Conservation (phyloP, 2,329 filamentous ascomycete species). For the Coniochaeta sp. region DNA sequence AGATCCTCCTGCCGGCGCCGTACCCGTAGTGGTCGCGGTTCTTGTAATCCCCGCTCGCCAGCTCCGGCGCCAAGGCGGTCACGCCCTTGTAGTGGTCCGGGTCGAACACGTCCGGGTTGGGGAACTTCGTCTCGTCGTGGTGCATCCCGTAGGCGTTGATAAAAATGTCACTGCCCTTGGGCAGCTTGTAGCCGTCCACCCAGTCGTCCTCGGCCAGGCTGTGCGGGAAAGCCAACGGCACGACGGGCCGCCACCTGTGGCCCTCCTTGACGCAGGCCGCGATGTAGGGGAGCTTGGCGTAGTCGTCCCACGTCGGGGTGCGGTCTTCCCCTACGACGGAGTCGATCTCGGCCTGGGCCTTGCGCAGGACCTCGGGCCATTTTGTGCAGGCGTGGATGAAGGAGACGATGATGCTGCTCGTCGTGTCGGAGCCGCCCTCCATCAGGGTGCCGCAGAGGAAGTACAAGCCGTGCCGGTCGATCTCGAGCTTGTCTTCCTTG, state of each 20-base stretch:
- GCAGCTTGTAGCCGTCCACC: slow-evolving; percentile 30
- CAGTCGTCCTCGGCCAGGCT: slow-evolving; percentile 28
- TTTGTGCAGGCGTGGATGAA: slow-evolving; percentile 35
- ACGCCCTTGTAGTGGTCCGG: slow-evolving; percentile 17
- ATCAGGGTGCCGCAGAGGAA: slow-evolving; percentile 25
- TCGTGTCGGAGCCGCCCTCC: slow-evolving; percentile 29
- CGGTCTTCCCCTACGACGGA: slow-evolving; percentile 26
- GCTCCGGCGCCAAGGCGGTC: slow-evolving; percentile 26
- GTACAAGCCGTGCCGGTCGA: slow-evolving; percentile 25
- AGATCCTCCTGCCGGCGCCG: slow-evolving; percentile 31
- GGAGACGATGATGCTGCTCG: slow-evolving; percentile 24
- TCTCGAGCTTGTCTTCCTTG: slow-evolving; percentile 21
- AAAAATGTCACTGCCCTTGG: slow-evolving; percentile 29
- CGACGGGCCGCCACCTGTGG: slow-evolving; percentile 32
- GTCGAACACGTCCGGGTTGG: slow-evolving; percentile 22
- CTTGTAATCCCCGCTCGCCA: slow-evolving; percentile 7
- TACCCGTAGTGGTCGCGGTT: slow-evolving; percentile 17
- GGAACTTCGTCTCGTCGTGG: slow-evolving; percentile 16
- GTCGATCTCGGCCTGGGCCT: slow-evolving; percentile 34
- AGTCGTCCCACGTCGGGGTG: slow-evolving; percentile 29
- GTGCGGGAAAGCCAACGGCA: slow-evolving; percentile 27
- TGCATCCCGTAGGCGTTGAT: slow-evolving; percentile 29
- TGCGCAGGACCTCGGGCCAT: slow-evolving; percentile 27
- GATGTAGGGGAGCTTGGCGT: slow-evolving; percentile 30
- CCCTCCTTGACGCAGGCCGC: slow-evolving; percentile 32